phyloP scores from a whole-genome alignment of 306 rosid species.

The Boehmeria nivea region DNA sequence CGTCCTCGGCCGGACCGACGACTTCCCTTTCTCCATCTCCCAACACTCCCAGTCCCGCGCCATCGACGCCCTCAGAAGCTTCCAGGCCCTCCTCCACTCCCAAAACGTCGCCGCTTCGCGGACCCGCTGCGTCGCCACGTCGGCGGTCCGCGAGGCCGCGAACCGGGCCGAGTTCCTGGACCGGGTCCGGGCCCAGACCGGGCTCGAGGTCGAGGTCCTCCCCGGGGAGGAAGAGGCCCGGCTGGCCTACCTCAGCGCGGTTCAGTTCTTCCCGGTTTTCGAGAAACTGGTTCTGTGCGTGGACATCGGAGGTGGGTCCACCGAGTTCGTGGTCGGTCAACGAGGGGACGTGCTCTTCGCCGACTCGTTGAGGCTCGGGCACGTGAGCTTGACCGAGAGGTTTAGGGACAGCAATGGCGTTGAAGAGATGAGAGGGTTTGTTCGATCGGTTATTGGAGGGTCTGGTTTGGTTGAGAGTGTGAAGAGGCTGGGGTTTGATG shows the following conservation, averaged over 20 bases:
- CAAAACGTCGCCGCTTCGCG: constrained; percentile 6
- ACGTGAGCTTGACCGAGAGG: constrained; percentile 32
- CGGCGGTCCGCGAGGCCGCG: constrained; percentile 34
- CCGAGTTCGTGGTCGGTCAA: constrained; percentile 38
- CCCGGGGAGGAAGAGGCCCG: constrained; percentile 43
- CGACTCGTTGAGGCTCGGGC: constrained; percentile 33
- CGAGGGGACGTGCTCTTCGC: constrained; percentile 24
- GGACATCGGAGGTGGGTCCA: constrained; percentile 44
- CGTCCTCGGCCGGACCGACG: constrained; percentile 28
- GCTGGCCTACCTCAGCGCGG: constrained; percentile 33
- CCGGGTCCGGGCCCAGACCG: constrained; percentile 16
- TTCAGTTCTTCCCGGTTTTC: constrained; percentile 23
- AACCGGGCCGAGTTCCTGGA: constrained; percentile 22
- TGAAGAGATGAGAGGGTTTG: constrained; percentile 20
- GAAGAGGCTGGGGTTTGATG: constrained; percentile 28
- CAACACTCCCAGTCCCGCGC: constrained; percentile 20
- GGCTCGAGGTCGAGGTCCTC: constrained; percentile 24
- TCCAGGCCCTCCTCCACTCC: constrained; percentile 12
- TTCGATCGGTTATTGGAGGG: constrained; percentile 22
- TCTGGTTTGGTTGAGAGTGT: constrained; percentile 24
- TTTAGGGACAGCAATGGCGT: constrained; percentile 15
- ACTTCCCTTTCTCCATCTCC: constrained; percentile 19
- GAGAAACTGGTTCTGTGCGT: constrained; percentile 26
- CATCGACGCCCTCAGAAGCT: constrained; percentile 17
- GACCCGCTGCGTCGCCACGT: constrained; percentile 35